Percentiles rank a stretch among this genome's conserved stretches.
Evolutionary conservation across 1,284 basidiomycete species (phyloP).

Genomic region (Ceraceosorus guamensis): DNA sequence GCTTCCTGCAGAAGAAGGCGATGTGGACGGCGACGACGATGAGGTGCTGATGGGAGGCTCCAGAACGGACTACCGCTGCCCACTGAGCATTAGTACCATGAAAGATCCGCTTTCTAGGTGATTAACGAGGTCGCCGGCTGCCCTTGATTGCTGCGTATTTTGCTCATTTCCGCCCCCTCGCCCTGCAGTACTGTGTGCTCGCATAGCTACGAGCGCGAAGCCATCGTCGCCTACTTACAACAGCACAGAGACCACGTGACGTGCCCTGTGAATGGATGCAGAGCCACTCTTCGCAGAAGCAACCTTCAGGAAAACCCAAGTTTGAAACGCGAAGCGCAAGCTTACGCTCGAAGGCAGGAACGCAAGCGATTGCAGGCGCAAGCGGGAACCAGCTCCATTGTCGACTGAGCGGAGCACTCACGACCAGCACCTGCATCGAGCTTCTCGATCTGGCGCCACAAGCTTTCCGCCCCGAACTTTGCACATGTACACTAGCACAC

Average conservation of each 20-base stretch:
- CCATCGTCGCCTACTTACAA: neutral
- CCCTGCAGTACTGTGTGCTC: neutral
- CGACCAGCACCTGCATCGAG: no score
- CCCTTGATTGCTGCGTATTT: no score
- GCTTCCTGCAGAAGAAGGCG: constrained; percentile 7
- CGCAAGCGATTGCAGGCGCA: no score
- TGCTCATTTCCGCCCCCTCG: neutral
- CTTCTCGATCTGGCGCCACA: no score
- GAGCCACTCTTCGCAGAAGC: neutral
- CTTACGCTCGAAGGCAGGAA: neutral
- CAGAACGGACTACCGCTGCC: constrained; percentile 32
- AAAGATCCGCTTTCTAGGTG: constrained; percentile 30
- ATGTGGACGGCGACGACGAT: constrained; percentile 22
- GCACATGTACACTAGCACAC: no score
- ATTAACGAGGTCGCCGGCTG: no score
- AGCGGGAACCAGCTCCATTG: no score
- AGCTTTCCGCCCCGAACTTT: no score
- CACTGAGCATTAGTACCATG: constrained; percentile 23
- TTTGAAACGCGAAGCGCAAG: neutral
- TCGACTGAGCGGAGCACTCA: no score
- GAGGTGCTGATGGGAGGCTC: constrained; percentile 30
- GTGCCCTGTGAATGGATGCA: neutral
- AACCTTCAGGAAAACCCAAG: neutral
- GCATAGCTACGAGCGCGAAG: neutral
- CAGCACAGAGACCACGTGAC: neutral